Evolutionary conservation across 2,329 filamentous ascomycete genomes (phyloP), one percentile per base, ranked within the genome.

Genomic region (Penicillium sp.): DNA sequence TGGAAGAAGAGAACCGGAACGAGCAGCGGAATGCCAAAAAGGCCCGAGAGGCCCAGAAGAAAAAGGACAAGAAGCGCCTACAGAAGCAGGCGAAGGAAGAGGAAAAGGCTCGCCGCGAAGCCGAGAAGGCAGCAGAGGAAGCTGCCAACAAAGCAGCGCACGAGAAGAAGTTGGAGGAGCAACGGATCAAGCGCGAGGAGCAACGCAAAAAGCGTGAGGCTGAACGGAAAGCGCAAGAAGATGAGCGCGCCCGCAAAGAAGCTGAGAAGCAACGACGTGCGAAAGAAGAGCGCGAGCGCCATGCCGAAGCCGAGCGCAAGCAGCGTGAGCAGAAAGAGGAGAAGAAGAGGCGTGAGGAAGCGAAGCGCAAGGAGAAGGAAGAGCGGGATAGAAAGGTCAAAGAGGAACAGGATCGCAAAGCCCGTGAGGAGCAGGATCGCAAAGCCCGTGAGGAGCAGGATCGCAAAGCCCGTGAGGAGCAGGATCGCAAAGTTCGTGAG

Each of bases 51-150:
- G 93, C 95, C 15, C 91, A 96, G 75, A 96, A 95, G 82, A 91
- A 91, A 74, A 98, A 96, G 77, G 93, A 96, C 71, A 96, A 94
- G 81, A 92, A 93, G 64, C 88, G 88, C 22, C 88, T 92, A 71
- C 94, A 96, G 79, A 96, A 94, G 77, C 89, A 92, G 73, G 88
- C 88, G 2, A 88, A 90, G 65, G 91, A 94, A n/a, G 94, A 97
- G 73, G 93, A 97, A 73, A 93, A 91, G 76, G 90, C 92, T 37
- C 89, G 86, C 58, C 90, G 88, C 69, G 94, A 98, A 47, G 92
- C 92, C 5, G 92, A 96, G 73, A 93, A 91, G 75, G 91, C 90
- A 14, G 92, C 90, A 2, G 91, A 96, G 75, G 92, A 96, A 74
- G 89, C 89, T 42, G 88, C 90, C 50, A 83, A 85, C 47, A 86